Evolutionary conservation across 257 asterid genomes (phyloP).

Genomic region (Scutellaria baicalensis): DNA sequence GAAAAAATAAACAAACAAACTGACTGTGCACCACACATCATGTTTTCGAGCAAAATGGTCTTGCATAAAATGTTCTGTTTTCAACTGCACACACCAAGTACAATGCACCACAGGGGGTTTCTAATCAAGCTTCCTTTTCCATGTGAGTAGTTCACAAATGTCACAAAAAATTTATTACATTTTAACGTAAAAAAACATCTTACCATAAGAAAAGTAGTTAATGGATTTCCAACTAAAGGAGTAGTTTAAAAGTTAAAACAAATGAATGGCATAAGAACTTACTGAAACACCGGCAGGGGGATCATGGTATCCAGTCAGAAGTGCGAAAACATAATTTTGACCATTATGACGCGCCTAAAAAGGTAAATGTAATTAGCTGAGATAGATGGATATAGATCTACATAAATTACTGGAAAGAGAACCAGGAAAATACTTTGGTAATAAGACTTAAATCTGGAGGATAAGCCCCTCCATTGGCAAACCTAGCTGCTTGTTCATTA

Average conservation of each 20-base stretch:
- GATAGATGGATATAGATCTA: background rate
- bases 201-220: background rate
- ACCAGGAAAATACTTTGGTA: constrained; percentile 51
- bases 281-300: constrained; percentile 82
- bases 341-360: constrained; percentile 80
- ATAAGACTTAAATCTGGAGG: constrained; percentile 92
- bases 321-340: constrained; percentile 67
- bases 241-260: background rate
- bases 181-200: background rate
- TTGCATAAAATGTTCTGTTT: background rate
- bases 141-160: background rate
- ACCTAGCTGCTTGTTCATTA: constrained; percentile 87
- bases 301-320: constrained; percentile 69
- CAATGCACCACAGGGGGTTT: background rate
- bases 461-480: constrained; percentile 94
- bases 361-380: constrained; percentile 9
- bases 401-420: background rate
- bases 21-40: background rate
- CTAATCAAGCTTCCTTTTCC: background rate
- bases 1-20: background rate
- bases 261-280: constrained; percentile 24
- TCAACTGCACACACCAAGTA: background rate
- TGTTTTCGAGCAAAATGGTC: background rate
- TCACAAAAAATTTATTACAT: background rate
- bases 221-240: background rate